A percentile compares a stretch with the other conserved stretches of the same genome.
Conservation (phyloP, 2,329 filamentous ascomycete genomes). For the Alternaria tenuissima region DNA sequence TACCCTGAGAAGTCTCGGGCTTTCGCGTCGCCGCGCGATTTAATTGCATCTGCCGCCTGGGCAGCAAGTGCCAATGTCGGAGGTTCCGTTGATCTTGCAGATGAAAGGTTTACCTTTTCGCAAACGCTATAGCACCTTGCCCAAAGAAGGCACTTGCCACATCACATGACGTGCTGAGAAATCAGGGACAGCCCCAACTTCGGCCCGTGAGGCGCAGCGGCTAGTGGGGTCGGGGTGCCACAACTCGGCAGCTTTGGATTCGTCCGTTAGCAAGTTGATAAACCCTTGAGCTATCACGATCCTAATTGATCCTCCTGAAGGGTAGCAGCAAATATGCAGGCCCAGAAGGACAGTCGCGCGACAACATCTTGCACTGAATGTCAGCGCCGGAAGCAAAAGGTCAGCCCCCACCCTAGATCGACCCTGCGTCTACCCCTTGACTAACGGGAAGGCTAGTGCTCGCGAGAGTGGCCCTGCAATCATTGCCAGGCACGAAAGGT, state of each 20-base stretch:
- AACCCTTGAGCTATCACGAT: background rate
- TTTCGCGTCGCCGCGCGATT: background rate
- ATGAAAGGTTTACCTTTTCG: background rate
- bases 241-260: conserved; percentile 5
- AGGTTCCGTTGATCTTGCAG: background rate
- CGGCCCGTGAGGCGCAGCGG: conserved; percentile 15
- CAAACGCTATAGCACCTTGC: background rate
- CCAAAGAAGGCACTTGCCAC: background rate
- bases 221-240: conserved; percentile 16
- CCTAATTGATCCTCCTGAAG: background rate
- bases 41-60: background rate
- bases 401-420: conserved; percentile 27
- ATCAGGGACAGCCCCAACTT: background rate
- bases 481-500: conserved; percentile 59
- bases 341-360: conserved; percentile 34
- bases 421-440: conserved; percentile 10
- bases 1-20: background rate
- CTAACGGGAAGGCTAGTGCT: conserved; percentile 53
- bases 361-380: conserved; percentile 57
- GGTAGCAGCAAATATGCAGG: conserved; percentile 26
- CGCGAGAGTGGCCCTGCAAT: conserved; percentile 61
- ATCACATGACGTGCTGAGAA: conserved; percentile 12
- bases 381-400: conserved; percentile 62
- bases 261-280: conserved; percentile 9
- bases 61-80: background rate